Percentiles rank a stretch among this genome's conserved stretches.
phyloP scores from a whole-genome alignment of 495 filamentous ascomycete species.

The Penicillium parvum region DNA sequence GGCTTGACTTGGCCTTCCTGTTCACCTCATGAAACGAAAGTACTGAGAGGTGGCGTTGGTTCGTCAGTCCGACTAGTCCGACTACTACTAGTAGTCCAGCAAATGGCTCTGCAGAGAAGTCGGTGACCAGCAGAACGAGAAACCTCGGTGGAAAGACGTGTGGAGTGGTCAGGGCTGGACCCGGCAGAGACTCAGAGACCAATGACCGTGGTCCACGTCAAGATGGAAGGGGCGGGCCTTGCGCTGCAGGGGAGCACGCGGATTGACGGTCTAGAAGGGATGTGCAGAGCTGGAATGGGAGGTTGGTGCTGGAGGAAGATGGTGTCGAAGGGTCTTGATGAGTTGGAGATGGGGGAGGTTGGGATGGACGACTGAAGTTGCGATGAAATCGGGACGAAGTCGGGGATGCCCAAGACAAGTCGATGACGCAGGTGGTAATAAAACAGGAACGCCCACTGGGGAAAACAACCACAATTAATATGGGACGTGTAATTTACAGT shows the following conservation, averaged over 20 bases:
- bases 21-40: constrained; percentile 8
- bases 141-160: constrained; percentile 22
- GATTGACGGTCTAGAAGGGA: constrained; percentile 21
- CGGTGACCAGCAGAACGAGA: too few species aligned
- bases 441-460: constrained; percentile 4
- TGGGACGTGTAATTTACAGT: too few species aligned
- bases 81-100: constrained; percentile 5
- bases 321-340: background rate
- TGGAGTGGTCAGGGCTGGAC: constrained; percentile 28
- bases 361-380: constrained; percentile 3
- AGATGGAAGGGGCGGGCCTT: constrained; percentile 18
- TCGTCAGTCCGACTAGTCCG: too few species aligned
- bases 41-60: constrained; percentile 20
- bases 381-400: background rate
- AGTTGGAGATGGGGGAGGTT: constrained; percentile 3
- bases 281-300: constrained; percentile 4
- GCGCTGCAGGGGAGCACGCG: constrained; percentile 25
- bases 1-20: constrained; percentile 15
- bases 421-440: constrained; percentile 11
- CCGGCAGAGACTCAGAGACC: constrained; percentile 22
- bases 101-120: constrained; percentile 22
- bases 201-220: constrained; percentile 45
- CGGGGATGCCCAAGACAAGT: constrained; percentile 2
- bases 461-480: background rate
- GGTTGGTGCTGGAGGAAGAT: constrained; percentile 3